phyloP scores from a whole-genome alignment of 2,329 filamentous ascomycete species.

The Colletotrichum cereale region DNA sequence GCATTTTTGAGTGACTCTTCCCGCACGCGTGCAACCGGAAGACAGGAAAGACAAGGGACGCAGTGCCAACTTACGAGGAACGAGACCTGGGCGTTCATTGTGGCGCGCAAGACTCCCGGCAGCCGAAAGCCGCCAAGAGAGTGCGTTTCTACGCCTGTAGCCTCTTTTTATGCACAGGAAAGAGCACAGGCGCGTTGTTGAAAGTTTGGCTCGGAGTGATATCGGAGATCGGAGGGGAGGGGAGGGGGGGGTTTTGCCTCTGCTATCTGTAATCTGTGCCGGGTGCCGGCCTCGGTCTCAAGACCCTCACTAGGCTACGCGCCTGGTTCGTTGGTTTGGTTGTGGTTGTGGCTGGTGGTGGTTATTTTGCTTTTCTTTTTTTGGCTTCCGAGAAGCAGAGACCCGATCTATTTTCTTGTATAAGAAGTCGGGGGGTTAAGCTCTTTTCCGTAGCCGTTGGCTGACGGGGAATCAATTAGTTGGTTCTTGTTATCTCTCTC shows the following conservation, averaged over 20 bases:
- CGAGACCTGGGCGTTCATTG: constrained; percentile 69
- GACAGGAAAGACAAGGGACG: constrained; percentile 9
- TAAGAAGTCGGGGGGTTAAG: constrained; percentile 7
- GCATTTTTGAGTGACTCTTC: constrained; percentile 28
- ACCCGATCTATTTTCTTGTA: background rate
- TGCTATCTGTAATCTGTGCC: constrained; percentile 5
- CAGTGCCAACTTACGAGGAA: background rate
- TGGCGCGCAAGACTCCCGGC: constrained; percentile 41
- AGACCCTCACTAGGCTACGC: constrained; percentile 17
- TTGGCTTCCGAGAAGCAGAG: background rate
- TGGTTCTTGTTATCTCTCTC: constrained; percentile 21
- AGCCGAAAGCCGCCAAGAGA: constrained; percentile 18
- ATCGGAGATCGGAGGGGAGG: constrained; percentile 15
- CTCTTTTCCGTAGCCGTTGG: constrained; percentile 22
- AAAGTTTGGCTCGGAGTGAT: constrained; percentile 10
- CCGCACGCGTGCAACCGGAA: background rate
- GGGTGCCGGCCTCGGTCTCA: constrained; percentile 12
- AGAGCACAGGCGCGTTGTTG: constrained; percentile 14
- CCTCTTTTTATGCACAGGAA: constrained; percentile 7
- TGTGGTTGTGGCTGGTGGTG: background rate
- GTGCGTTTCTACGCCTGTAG: background rate
- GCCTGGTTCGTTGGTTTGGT: background rate
- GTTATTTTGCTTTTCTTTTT: too few species aligned
- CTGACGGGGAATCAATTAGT: constrained; percentile 12
- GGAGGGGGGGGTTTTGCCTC: constrained; percentile 1